These are phyloP conservation scores for Prunus davidiana DNA, from an alignment of 306 rosid genomes.

Conservation along the genomic window DNA sequence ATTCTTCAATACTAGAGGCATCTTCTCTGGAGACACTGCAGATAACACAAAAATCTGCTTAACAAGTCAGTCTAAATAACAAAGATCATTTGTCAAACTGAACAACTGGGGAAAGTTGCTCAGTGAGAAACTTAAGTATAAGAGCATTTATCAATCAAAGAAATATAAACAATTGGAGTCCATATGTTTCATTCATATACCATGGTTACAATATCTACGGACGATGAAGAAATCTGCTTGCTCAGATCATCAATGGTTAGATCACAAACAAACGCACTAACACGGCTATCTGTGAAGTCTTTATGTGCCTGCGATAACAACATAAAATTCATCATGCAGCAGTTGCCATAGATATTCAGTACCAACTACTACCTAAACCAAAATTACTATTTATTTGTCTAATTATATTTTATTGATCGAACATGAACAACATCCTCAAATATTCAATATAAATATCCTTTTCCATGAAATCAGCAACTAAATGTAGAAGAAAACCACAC, in stretches of 20 bases:
- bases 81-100: constrained; percentile 9
- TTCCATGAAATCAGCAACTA: not conserved
- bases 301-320: constrained; percentile 58
- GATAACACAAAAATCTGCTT: constrained; percentile 93
- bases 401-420: not conserved
- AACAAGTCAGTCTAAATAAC: constrained; percentile 60
- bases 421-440: not conserved
- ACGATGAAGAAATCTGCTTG: constrained; percentile 62
- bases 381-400: not conserved
- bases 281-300: constrained; percentile 66
- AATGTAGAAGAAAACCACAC: constrained; percentile 35
- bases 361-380: not conserved
- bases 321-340: constrained; percentile 8
- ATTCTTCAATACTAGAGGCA: constrained; percentile 74
- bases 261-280: constrained; percentile 81
- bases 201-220: constrained; percentile 86
- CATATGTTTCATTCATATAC: constrained; percentile 41
- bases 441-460: not conserved
- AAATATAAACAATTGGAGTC: constrained; percentile 12
- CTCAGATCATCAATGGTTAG: constrained; percentile 78
- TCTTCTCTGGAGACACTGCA: constrained; percentile 96
- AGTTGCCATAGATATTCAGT: not conserved
- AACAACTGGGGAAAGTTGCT: constrained; percentile 24
- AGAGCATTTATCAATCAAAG: constrained; percentile 10
- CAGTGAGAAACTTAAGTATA: constrained; percentile 8